Base-by-base conservation (phyloP, 2,329 filamentous ascomycete genomes). In the Zopfia rhizophila region DNA sequence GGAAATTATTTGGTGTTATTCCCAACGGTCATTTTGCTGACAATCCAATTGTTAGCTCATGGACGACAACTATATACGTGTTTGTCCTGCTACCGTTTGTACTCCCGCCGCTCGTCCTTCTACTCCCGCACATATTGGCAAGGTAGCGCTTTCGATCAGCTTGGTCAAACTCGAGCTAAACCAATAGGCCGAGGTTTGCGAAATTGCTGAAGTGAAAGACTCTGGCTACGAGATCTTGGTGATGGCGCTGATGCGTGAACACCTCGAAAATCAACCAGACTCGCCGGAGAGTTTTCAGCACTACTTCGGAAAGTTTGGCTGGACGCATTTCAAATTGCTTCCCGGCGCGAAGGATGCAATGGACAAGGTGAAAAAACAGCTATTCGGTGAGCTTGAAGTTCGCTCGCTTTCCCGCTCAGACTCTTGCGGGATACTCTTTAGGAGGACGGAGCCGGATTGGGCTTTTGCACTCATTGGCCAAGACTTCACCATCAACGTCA, bases 151-250 rank as follows among this genome's bases (percentile, higher is more conserved):
- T 14, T 39, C 24, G 13, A 29, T 18, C 16, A 39, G 22, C 24
- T 39, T 39, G 16, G 37, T 39, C 16, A 39, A 39, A 29, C 37
- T 39, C 24, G 13, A 39, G 37, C 37, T 39, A 39, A 39, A 39
- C 21, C 13, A 39, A 39, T 39, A 39, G 37, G 37, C 37, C 17
- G 21, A 39, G 13, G 25, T 39, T 39, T 39, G 14, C 23, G 7
- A 39, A 29, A 39, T 39, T 22, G 25, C 37, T 39, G 16, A 39
- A 39, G 37, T 39, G 24, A 39, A 30, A 30, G 24, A 39, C 23
- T 39, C 24, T 29, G 16, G 37, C 25, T 29, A 39, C 25, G 16
- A 30, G 37, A 39, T 39, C 24, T 23, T 38, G 13, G 35, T 38
- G 13, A 38, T 38, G 13, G 35, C 22, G 10, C 35, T 38, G 21